Conservation (phyloP, 1,139 yeast species). For the Candida sojae region DNA sequence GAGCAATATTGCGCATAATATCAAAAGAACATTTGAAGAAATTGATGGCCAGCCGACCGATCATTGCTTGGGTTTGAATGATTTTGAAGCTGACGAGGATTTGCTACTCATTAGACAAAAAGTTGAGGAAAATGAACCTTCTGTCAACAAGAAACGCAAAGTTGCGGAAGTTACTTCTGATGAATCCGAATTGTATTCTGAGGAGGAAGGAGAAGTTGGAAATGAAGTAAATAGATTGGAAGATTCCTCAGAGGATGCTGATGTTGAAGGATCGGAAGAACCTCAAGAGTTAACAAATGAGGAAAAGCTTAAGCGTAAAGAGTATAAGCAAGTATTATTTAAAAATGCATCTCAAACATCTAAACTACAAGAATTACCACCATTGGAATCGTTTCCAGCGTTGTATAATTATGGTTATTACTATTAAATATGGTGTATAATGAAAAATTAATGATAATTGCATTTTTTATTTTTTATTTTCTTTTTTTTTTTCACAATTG, state of each 20-base stretch:
- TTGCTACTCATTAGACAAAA: conserved; percentile 15
- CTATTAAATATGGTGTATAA: not conserved
- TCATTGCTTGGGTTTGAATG: conserved; percentile 23
- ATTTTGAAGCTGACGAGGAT: conserved; percentile 28
- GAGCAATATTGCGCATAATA: conserved; percentile 2
- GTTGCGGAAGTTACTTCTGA: conserved; percentile 13
- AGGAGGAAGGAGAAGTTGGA: conserved; percentile 9
- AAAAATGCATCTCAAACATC: not conserved
- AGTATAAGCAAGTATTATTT: conserved; percentile 13
- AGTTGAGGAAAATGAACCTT: too few species aligned
- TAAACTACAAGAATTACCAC: conserved; percentile 20
- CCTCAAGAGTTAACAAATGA: conserved; percentile 9
- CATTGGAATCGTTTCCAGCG: conserved; percentile 26
- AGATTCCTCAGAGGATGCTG: conserved; percentile 6
- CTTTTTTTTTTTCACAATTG: too few species aligned
- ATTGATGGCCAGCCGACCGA: not conserved
- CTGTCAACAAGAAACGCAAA: not conserved
- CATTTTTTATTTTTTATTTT: not conserved
- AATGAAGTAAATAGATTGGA: conserved; percentile 9
- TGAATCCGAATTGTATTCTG: conserved; percentile 8
- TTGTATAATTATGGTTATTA: conserved; percentile 4
- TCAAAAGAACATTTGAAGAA: conserved; percentile 10
- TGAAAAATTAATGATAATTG: not conserved
- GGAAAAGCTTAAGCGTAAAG: conserved; percentile 10
- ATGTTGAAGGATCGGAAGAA: conserved; percentile 7